Conservation (phyloP, 1,284 basidiomycete species). For the Leccinum variabile region DNA sequence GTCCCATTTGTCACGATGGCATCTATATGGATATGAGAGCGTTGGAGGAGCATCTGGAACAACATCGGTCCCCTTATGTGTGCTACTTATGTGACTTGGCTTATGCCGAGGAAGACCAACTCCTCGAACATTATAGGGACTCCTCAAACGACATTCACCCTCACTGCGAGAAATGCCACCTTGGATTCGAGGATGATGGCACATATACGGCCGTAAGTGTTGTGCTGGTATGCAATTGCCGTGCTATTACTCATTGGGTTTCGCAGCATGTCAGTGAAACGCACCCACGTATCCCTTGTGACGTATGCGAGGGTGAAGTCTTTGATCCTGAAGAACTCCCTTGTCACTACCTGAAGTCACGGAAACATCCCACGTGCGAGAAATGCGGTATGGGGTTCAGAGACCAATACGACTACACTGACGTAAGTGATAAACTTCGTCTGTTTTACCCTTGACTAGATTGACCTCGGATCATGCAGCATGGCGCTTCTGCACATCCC, state of each 20-base stretch:
- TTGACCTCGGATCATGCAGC: slow-evolving; percentile 22
- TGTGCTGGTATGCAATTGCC: background rate
- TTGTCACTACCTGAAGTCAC: slow-evolving; percentile 29
- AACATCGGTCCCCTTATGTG: slow-evolving; percentile 29
- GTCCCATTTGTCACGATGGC: slow-evolving; percentile 36
- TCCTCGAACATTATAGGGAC: slow-evolving; percentile 31
- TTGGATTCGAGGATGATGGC: slow-evolving; percentile 25
- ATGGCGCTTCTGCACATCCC: slow-evolving; percentile 33
- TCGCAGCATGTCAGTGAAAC: slow-evolving; percentile 26
- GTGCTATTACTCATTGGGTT: slow-evolving; percentile 4
- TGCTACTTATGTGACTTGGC: slow-evolving; percentile 28
- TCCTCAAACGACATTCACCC: slow-evolving; percentile 29
- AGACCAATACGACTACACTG: slow-evolving; percentile 31
- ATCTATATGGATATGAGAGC: slow-evolving; percentile 26
- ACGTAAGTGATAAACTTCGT: slow-evolving; percentile 23
- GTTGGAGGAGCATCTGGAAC: slow-evolving; percentile 33
- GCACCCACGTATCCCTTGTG: slow-evolving; percentile 32
- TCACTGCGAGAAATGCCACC: slow-evolving; percentile 26
- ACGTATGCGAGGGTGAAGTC: slow-evolving; percentile 26
- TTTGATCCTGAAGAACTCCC: slow-evolving; percentile 28
- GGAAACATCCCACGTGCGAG: slow-evolving; percentile 31
- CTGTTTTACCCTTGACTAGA: background rate
- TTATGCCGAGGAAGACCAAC: slow-evolving; percentile 28
- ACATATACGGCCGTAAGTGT: slow-evolving; percentile 25
- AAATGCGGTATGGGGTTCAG: slow-evolving; percentile 32